phyloP scores from a whole-genome alignment of 2,329 filamentous ascomycete genomes.

The Penicillium sp. region DNA sequence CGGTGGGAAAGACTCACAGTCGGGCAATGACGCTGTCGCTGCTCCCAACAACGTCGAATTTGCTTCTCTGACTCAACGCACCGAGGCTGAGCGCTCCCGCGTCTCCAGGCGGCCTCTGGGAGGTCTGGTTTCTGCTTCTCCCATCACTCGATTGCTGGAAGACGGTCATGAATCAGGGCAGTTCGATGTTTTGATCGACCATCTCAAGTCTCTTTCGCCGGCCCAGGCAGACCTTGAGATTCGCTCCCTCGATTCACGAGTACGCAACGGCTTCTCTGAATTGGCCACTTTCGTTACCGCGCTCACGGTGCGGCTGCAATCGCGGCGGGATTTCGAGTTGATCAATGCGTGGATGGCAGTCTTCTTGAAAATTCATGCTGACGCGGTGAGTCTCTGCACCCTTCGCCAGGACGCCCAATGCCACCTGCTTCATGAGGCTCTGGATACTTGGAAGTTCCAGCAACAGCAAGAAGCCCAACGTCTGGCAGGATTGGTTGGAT shows the following conservation, averaged over 20 bases:
- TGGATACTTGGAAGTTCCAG: conserved; percentile 65
- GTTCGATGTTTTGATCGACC: conserved; percentile 64
- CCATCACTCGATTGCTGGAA: conserved; percentile 48
- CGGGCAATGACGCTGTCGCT: conserved; percentile 19
- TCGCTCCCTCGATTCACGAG: conserved; percentile 60
- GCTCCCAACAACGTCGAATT: conserved; percentile 25
- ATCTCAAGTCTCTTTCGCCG: conserved; percentile 75
- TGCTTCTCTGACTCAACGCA: conserved; percentile 29
- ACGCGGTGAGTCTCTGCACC: conserved; percentile 47
- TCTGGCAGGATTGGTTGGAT: conserved; percentile 72
- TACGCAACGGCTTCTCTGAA: conserved; percentile 54
- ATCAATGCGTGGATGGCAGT: conserved; percentile 97
- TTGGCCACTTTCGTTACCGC: conserved; percentile 74
- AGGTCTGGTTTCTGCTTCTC: conserved; percentile 24
- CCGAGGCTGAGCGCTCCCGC: conserved; percentile 54
- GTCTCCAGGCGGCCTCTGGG: conserved; percentile 61
- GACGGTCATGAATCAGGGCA: conserved; percentile 48
- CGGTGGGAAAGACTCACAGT: conserved; percentile 20
- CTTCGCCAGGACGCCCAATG: conserved; percentile 44
- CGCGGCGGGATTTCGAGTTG: conserved; percentile 80
- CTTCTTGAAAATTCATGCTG: conserved; percentile 72
- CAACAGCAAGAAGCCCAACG: conserved; percentile 66
- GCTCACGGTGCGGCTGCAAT: conserved; percentile 62
- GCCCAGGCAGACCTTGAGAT: conserved; percentile 87
- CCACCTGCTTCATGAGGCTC: conserved; percentile 50